Base-by-base conservation (phyloP, 306 rosid genomes). In the Oxytropis ochrocephala region DNA sequence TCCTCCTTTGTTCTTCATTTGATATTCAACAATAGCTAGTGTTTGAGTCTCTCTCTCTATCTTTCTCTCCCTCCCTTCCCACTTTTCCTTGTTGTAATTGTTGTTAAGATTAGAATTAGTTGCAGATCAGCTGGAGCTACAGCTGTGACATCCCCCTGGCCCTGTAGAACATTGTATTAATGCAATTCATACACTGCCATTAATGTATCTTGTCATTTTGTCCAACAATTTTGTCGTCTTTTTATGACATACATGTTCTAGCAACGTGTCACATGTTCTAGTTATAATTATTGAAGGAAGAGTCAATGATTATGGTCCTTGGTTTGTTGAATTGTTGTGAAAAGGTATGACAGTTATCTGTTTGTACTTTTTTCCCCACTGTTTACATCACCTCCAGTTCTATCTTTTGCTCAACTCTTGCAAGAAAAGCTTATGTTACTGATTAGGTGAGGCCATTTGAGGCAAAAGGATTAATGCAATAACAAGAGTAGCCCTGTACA, bases 11-110 rank as follows among this genome's bases (percentile, higher is more conserved):
- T 38, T 66, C n/a, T 76, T 42, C 49, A 66, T 49, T 17, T 57
- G 29, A 58, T 41, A 64, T 77, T 56, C 75, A 18, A 55, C 56
- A 48, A 65, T 67, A 43, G 69, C 74, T 78, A 49, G 66, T 67
- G 51, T 51, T 58, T 69, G 75, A 69, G 59, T 42, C 9, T 39
- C 62, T 38, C 69, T 44, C 65, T 41, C 55, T 43, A 57, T 39
- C 55, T 41, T 7, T 39, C 61, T 27, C 69, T 43, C 64, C 30
- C 55, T 42, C 8, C 39, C 8, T 38, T 38, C 11, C 11, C 43
- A 1, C 52, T 11, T 16, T 49, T 65, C 42, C 51, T 2, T 12
- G 61, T 53, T 78, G 82, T 78, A 64, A 36, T 78, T 64, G 76
- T 69, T 77, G 72, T 36, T 21, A 63, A 64, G 51, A 49, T 64